Base-by-base conservation (phyloP, 2,329 filamentous ascomycete genomes). In the Arthrobotrys sinensis region DNA sequence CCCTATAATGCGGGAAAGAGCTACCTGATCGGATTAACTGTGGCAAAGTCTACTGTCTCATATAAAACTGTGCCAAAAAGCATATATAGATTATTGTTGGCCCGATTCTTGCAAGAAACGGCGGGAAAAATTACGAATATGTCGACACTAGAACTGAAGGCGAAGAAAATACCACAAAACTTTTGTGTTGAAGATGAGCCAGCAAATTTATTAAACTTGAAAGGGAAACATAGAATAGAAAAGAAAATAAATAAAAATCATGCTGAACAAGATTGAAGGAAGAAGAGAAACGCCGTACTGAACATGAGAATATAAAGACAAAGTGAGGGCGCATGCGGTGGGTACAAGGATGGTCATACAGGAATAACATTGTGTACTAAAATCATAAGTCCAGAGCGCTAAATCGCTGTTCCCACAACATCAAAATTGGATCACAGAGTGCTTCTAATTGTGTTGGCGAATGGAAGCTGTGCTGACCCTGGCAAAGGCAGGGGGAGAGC, bases 371-470 rank as follows among this genome's bases (percentile, higher is more conserved):
- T 21, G 8, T 40, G n/a, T 63, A 63, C 53, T 40, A 50, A 48
- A 73, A 40, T 43, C 36, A 21, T 43, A 40, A 28, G 55, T 36
- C 8, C 24, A 32, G 43, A 71, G 73, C 73, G 73, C 73, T 77
- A 48, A 63, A 38, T 19, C 40, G 32, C 38, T 65, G 36, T 7
- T 55, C 10, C n/a, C 46, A 24, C 48, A 73, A 16, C 2, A 12
- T 52, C 63, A 43, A 78, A 72, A 78, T 72, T 77, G 50, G 40
- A 57, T 48, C 28, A 36, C 57, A 43, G 64, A 45, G 34, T 62
- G 75, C 28, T 78, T 71, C 75, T 78, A 78, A 72, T 67, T 78
- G 67, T 72, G 75, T 67, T 48, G 40, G 45, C 67, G 67, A 78
- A 78, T 78, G 45, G 40, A 43, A 68, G 36, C 14, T 7, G 16